phyloP scores from a whole-genome alignment of 371 early-diverging fungal genomes.

The Mortierella sp. region DNA sequence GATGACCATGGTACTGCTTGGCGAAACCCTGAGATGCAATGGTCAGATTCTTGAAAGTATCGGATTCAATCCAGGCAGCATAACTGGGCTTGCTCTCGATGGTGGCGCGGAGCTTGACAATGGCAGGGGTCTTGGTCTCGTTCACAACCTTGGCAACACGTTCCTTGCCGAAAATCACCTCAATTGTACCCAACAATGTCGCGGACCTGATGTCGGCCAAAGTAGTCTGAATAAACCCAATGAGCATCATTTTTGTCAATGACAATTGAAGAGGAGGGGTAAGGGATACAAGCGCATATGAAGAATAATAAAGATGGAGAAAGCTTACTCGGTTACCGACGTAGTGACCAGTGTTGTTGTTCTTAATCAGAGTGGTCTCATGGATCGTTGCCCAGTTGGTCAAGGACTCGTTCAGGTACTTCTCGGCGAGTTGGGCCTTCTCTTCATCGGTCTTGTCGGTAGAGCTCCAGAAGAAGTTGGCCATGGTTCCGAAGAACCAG shows the following conservation, averaged over 20 bases:
- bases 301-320: not conserved
- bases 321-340: slow-evolving; percentile 28
- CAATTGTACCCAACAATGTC: slow-evolving; percentile 16
- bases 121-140: slow-evolving; percentile 17
- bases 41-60: slow-evolving; percentile 21
- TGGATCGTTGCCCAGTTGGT: slow-evolving; percentile 15
- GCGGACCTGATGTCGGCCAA: slow-evolving; percentile 28
- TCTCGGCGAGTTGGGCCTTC: slow-evolving; percentile 17
- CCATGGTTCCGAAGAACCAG: slow-evolving; percentile 31
- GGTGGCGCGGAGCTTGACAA: slow-evolving; percentile 18
- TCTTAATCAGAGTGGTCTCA: slow-evolving; percentile 26
- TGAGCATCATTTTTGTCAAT: not conserved
- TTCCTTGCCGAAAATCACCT: slow-evolving; percentile 20
- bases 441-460: slow-evolving; percentile 6
- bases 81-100: slow-evolving; percentile 25
- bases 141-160: slow-evolving; percentile 19
- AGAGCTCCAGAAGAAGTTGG: slow-evolving; percentile 31
- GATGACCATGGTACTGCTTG: slow-evolving; percentile 17
- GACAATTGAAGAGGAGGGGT: not conserved
- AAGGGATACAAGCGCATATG: not conserved
- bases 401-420: slow-evolving; percentile 20
- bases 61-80: slow-evolving; percentile 23
- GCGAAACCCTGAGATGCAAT: slow-evolving; percentile 7
- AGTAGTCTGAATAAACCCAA: slow-evolving; percentile 17
- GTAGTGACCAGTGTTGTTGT: slow-evolving; percentile 23